phyloP scores from a whole-genome alignment of 495 filamentous ascomycete species.

The Hyaloscypha variabilis region DNA sequence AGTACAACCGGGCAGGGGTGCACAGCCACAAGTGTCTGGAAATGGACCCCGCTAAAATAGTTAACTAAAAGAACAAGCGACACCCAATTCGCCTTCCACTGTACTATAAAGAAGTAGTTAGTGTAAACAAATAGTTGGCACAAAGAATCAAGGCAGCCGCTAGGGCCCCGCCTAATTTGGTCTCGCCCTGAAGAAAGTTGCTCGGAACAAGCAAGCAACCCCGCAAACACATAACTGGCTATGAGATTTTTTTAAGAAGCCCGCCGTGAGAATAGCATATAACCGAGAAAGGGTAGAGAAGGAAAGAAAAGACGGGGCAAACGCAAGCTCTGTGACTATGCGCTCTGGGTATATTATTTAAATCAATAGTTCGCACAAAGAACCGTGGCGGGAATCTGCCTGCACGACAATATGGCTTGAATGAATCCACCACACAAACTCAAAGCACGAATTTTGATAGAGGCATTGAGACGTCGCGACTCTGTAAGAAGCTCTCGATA shows the following conservation, averaged over 20 bases:
- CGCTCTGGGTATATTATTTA: conserved; percentile 23
- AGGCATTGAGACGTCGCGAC: no score
- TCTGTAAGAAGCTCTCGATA: no score
- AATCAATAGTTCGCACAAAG: no score
- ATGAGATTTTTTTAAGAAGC: no score
- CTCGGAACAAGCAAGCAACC: conserved; percentile 26
- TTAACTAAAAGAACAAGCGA: neutral
- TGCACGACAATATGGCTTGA: no score
- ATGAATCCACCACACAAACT: no score
- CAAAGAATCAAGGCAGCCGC: neutral
- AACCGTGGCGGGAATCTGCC: no score
- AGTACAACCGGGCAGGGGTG: neutral
- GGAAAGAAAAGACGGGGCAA: conserved; percentile 23
- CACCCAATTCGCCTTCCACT: conserved; percentile 1
- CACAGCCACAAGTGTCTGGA: neutral
- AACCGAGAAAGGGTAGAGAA: conserved; percentile 23
- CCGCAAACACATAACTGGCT: no score
- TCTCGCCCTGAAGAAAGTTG: conserved; percentile 25
- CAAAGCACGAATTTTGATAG: no score
- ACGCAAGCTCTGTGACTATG: conserved; percentile 23
- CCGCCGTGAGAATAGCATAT: no score
- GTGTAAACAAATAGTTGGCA: conserved; percentile 12
- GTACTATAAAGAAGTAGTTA: neutral
- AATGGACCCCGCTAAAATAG: conserved; percentile 1
- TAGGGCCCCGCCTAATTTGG: conserved; percentile 21